Base-by-base conservation (phyloP, 352 stramenopile genomes). In the Globisporangium cederbergense region DNA sequence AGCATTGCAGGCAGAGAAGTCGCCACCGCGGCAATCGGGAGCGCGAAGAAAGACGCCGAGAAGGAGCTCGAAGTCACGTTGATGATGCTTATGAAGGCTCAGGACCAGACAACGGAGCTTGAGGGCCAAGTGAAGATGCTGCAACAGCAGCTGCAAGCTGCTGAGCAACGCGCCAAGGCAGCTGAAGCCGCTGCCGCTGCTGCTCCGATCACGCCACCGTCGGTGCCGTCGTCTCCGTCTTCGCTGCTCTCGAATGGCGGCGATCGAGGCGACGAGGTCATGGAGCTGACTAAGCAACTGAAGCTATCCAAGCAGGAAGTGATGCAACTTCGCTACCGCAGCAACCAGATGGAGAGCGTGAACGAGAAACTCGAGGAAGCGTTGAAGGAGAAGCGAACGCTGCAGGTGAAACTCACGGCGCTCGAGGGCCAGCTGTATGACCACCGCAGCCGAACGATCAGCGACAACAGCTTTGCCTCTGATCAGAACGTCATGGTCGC, bases 281-380 rank as follows among this genome's bases (percentile, higher is more conserved):
- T 70, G 0, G 84, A 93, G 28, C 65, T 90, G 11, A 75, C 71
- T 16, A 93, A 93, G 73, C 80, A 91, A 64, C 67, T 93, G 4
- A 93, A 93, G 60, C 58, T 90, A 16, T 79, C 84, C 6, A 83
- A 86, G 36, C 84, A 93, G 50, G 84, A 93, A 55, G 82, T 89
- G 13, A 93, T 93, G 84, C 81, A 91, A 71, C 77, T 93, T 20
- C 84, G 82, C 0, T 93, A 90, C 72, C 84, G 84, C 36, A 91
- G 82, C 45, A 93, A 93, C 57, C 83, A 90, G 62, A 71, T 90
- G 13, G 84, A 90, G 45, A 87, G 76, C 46, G 73, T 90, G 3
- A 66, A 89, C 49, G 79, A 91, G 45, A 77, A 81, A 45, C 70
- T 90, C 1, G 84, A 93, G 54, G 78, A 88, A 0, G 72, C 79